Conservation (phyloP, 148 eudicot genomes). For the Heliamphora exappendiculata region DNA sequence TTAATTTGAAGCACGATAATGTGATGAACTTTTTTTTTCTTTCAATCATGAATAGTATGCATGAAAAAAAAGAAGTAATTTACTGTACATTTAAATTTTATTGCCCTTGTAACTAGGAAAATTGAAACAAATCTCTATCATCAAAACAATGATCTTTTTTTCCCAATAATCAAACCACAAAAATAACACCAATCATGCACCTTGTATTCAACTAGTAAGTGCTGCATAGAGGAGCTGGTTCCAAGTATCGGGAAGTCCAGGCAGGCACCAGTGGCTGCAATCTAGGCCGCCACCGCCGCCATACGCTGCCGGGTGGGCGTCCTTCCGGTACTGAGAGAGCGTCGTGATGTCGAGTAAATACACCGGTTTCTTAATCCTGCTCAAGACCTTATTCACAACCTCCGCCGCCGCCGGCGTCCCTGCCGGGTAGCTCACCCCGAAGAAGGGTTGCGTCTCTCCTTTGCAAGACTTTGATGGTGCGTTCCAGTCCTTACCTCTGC, state of each 20-base stretch:
- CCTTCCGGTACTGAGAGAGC: conserved; percentile 41
- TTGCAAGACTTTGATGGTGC: conserved; percentile 18
- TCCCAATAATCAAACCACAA: background rate
- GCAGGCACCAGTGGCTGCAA: conserved; percentile 84
- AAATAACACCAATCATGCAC: background rate
- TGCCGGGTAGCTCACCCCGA: conserved; percentile 22
- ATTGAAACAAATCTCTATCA: background rate
- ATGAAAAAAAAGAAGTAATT: background rate
- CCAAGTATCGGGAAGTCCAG: conserved; percentile 92
- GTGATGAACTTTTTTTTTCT: no score
- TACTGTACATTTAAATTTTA: background rate
- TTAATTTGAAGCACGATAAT: no score
- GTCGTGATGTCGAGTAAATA: conserved; percentile 41
- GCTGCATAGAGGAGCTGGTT: conserved; percentile 59
- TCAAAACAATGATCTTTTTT: background rate
- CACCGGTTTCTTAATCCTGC: conserved; percentile 26
- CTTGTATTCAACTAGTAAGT: conserved; percentile 27
- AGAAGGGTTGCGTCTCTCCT: conserved; percentile 24
- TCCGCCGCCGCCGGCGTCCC: conserved; percentile 21
- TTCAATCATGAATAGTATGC: no score
- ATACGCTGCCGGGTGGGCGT: conserved; percentile 36
- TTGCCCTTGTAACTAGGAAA: background rate
- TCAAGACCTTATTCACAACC: conserved; percentile 33
- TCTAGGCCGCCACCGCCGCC: conserved; percentile 23
- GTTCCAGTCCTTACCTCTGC: conserved; percentile 62